Base-by-base conservation (phyloP, 2,329 filamentous ascomycete species). In the Nigrospora oryzae region DNA sequence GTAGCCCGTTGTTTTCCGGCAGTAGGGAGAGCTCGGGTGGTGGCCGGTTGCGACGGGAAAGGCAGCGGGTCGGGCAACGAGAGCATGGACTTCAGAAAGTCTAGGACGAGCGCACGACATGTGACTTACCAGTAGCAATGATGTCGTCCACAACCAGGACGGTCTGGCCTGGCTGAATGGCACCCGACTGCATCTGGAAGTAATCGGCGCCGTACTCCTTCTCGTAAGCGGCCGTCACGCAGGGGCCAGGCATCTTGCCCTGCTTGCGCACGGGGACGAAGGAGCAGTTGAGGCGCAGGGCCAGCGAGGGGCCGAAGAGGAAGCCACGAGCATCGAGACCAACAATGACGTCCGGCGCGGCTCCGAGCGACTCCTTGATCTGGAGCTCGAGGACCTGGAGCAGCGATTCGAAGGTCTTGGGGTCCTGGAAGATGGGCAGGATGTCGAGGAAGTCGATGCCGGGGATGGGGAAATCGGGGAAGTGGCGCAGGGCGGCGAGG, bases 381-480 rank as follows among this genome's bases (percentile, higher is more conserved):
- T 95, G 84, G 50, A 96, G 75, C 67, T 95, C 86, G 55, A 97
- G 84, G 40, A 89, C 88, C 58, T 83, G 79, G 63, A 96, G 74
- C 47, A 98, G 83, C 45, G 81, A 76, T 55, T 78, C 74, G 70
- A 96, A 91, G 49, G 86, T 74, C 42, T 65, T 62, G 45, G 83
- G 81, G 61, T 89, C 77, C 63, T 87, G 82, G 74, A 98, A 97
- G 62, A 97, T 84, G 49, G 93, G 93, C 67, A 98, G 84, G 69
- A 98, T 97, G 64, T 98, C 93, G 72, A 96, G 89, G 69, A 98
- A 98, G 59, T 95, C 77, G 62, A 98, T 91, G 65, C 93, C 91
- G 38, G 86, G 83, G 53, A 85, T 83, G 48, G 91, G 91, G 71
- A 96, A 97, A 74, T 97, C 89, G 60, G 83, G 81, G 71, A 89